These are phyloP conservation scores for Verticillium isaacii DNA, from an alignment of 2,329 filamentous ascomycete species.

Conservation along the genomic window DNA sequence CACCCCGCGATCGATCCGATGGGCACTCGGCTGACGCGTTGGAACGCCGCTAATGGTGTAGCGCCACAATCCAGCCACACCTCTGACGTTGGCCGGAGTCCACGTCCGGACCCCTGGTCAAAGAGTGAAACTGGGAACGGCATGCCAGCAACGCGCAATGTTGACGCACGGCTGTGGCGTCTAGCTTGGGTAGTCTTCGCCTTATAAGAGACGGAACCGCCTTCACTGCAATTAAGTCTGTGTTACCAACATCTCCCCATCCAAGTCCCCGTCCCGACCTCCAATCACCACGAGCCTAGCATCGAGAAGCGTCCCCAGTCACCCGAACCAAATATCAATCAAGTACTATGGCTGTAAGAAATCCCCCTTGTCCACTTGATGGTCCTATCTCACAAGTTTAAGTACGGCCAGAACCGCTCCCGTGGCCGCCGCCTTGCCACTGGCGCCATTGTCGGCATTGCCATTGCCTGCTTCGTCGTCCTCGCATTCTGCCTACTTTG, in stretches of 20 bases:
- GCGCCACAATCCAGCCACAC: neutral
- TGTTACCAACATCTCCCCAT: no score
- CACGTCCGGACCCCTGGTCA: neutral
- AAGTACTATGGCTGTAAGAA: neutral
- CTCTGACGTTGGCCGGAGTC: neutral
- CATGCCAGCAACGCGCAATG: neutral
- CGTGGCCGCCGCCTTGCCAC: constrained; percentile 12
- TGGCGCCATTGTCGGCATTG: constrained; percentile 11
- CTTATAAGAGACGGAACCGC: neutral
- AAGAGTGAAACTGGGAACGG: neutral
- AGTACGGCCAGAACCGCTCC: neutral
- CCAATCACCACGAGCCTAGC: no score
- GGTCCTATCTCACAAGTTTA: neutral
- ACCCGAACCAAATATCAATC: neutral
- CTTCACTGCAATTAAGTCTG: neutral
- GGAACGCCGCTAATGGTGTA: neutral
- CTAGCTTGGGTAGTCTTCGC: neutral
- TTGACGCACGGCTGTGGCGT: neutral
- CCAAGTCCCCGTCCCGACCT: no score
- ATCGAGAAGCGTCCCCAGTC: no score
- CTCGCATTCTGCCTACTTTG: constrained; percentile 6
- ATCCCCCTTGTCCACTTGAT: neutral
- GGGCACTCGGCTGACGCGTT: neutral
- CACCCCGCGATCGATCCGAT: neutral
- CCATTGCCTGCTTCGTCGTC: constrained; percentile 10